phyloP scores from a whole-genome alignment of 2,329 filamentous ascomycete species.

The Geosmithia putterillii region DNA sequence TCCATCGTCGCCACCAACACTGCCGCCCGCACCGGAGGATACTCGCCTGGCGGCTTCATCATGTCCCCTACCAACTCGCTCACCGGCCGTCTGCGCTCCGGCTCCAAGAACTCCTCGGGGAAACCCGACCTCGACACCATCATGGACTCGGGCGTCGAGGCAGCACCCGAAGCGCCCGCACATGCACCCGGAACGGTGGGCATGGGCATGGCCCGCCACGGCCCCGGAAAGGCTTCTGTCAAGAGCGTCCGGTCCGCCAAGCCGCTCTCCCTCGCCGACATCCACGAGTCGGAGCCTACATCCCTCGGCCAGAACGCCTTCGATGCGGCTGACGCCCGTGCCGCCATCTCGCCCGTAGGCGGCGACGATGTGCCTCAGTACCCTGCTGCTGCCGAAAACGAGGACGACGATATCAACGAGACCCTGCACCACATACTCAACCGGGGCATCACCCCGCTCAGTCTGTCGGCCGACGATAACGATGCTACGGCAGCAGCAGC shows the following conservation, averaged over 20 bases:
- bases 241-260: conserved; percentile 37
- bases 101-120: conserved; percentile 33
- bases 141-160: not conserved
- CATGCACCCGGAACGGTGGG: too few species aligned
- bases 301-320: conserved; percentile 37
- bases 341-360: conserved; percentile 21
- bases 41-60: conserved; percentile 55
- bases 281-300: conserved; percentile 42
- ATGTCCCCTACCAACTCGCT: conserved; percentile 55
- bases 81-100: conserved; percentile 41
- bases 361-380: too few species aligned
- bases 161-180: too few species aligned
- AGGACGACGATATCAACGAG: conserved; percentile 9
- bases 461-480: not conserved
- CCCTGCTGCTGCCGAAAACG: too few species aligned
- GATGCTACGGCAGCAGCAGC: not conserved
- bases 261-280: conserved; percentile 37
- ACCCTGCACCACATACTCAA: conserved; percentile 21
- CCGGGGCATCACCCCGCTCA: conserved; percentile 5
- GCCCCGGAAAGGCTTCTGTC: conserved; percentile 41
- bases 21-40: conserved; percentile 54
- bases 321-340: conserved; percentile 42
- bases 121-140: conserved; percentile 23
- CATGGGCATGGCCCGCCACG: conserved; percentile 41
- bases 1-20: conserved; percentile 62